Base-by-base conservation (phyloP, 176 grass and related monocot genomes). In the Bothriochloa decipiens region DNA sequence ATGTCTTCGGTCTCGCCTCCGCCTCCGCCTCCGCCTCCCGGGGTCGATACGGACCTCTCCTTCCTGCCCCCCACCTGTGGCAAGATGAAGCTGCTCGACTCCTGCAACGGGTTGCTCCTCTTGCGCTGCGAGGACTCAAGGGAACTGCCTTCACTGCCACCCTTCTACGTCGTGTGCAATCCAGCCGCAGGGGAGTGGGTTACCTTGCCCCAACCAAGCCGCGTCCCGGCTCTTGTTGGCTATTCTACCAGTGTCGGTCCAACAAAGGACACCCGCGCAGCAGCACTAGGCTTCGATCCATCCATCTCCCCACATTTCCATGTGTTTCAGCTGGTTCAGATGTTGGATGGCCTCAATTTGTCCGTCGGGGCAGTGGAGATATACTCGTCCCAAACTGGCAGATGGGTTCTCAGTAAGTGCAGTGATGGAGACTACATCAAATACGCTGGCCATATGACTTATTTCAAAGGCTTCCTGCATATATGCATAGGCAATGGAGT, bases 131-230 rank as follows among this genome's bases (percentile, higher is more conserved):
- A 3, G 9, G 60, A 10, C 23, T 23, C 4, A 13, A 0, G 3
- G 6, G 16, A 12, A 2, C 41, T 43, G 29, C 41, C 41, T 43
- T 33, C 80, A 4, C 35, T 5, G 35, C 23, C 40, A 4, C 73
- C 26, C 11, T 46, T 45, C 43, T 84, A 67, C 58, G 57, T 76
- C 18, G 76, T 79, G 39, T 84, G 82, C 71, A 50, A 84, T 73
- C 82, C 82, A 0, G 41, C 41, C 41, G 11, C 41, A 8, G 41
- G 1, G 41, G 41, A 43, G 41, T 43, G 41, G 41, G 43, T 22
- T 11, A 23, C 32, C 36, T 18, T 83, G 11, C 58, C 71, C 9
- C 20, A 32, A 1, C 71, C 71, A 36, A 36, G 35, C 35, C 35
- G 35, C 7, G 11, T 0, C 1, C 49, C 49, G 0, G 28, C 29